phyloP scores from a whole-genome alignment of 768 basidiomycete genomes.

The Leccinum obscurum region DNA sequence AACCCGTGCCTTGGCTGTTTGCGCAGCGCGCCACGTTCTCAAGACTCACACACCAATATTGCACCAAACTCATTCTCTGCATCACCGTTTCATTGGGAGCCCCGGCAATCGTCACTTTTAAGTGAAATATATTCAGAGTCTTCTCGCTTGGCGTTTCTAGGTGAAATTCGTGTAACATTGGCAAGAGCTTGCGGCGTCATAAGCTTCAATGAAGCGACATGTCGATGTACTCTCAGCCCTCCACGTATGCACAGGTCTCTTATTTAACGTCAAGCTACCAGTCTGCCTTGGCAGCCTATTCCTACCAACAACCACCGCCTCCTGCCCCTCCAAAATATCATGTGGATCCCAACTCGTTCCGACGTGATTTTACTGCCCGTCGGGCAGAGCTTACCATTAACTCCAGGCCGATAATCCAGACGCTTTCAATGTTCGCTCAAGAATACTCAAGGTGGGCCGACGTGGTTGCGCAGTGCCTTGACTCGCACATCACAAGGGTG shows the following conservation, averaged over 20 bases:
- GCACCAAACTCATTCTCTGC: too few relatives aligned
- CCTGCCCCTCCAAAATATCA: constrained; percentile 43
- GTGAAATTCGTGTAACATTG: constrained; percentile 36
- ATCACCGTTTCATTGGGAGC: too few relatives aligned
- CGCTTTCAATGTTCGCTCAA: constrained; percentile 88
- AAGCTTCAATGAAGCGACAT: constrained; percentile 47
- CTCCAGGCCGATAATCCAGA: constrained; percentile 92
- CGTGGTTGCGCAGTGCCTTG: constrained; percentile 79
- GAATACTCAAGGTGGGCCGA: constrained; percentile 78
- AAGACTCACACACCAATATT: too few relatives aligned
- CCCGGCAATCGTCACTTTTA: constrained; percentile 23
- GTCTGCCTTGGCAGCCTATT: constrained; percentile 43
- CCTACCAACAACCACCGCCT: constrained; percentile 49
- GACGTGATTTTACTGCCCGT: constrained; percentile 73
- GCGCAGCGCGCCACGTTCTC: too few relatives aligned
- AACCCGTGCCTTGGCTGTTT: too few relatives aligned
- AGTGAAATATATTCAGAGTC: constrained; percentile 47
- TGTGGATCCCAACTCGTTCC: constrained; percentile 70
- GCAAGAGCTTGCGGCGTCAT: constrained; percentile 32
- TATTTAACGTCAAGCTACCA: constrained; percentile 45
- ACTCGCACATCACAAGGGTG: constrained; percentile 86
- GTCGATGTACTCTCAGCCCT: constrained; percentile 65
- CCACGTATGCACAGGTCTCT: constrained; percentile 23
- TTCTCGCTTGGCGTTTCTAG: constrained; percentile 32
- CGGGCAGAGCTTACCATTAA: constrained; percentile 88